These are phyloP conservation scores for Hymenoscyphus linearis DNA, from an alignment of 2,329 filamentous ascomycete genomes.

Conservation along the genomic window DNA sequence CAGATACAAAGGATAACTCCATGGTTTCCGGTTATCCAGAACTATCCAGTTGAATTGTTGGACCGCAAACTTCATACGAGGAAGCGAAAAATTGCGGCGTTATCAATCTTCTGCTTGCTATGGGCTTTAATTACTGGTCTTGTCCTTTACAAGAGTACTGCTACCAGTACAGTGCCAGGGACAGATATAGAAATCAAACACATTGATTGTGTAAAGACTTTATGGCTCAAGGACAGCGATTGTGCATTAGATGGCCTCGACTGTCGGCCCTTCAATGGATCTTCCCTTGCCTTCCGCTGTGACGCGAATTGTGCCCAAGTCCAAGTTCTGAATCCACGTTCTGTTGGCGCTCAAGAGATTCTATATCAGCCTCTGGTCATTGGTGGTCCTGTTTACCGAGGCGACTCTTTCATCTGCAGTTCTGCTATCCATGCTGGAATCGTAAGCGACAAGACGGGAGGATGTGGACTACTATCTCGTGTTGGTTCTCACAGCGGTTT, in stretches of 20 bases:
- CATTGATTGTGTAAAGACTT: slow-evolving; percentile 62
- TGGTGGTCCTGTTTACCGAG: slow-evolving; percentile 75
- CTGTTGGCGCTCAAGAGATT: slow-evolving; percentile 65
- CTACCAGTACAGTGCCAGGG: neutral
- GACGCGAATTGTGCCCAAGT: slow-evolving; percentile 64
- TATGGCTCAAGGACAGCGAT: slow-evolving; percentile 64
- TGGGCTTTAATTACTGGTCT: neutral
- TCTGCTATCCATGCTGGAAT: slow-evolving; percentile 80
- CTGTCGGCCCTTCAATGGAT: slow-evolving; percentile 70
- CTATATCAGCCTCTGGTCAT: slow-evolving; percentile 59
- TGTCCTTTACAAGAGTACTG: neutral
- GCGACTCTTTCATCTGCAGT: slow-evolving; percentile 82
- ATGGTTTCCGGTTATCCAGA: neutral
- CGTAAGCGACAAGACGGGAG: slow-evolving; percentile 64
- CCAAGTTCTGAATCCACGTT: slow-evolving; percentile 65
- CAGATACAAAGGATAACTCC: neutral
- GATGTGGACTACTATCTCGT: slow-evolving; percentile 74
- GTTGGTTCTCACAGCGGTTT: slow-evolving; percentile 64
- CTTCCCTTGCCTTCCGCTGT: slow-evolving; percentile 67
- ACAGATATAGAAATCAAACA: slow-evolving; percentile 18
- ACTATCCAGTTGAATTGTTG: neutral
- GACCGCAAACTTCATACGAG: neutral
- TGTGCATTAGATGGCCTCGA: slow-evolving; percentile 70
- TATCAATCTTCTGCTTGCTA: neutral
- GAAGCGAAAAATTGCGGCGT: neutral